Base-by-base conservation (phyloP, 2,329 filamentous ascomycete genomes). In the Trichoderma gracile region DNA sequence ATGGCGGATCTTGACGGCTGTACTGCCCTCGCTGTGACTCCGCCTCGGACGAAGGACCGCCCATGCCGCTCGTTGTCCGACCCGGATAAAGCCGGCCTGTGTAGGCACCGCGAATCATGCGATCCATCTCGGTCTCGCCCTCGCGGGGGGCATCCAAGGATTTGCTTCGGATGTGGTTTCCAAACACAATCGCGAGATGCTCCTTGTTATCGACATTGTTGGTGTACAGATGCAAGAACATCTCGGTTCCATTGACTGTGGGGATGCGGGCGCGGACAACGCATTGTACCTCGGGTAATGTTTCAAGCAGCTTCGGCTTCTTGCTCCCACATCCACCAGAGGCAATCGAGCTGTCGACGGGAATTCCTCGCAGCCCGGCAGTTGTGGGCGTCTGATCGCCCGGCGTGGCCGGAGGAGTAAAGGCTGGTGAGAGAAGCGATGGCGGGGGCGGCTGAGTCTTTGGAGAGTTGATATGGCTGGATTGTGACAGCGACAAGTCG, bases 111-210 rank as follows among this genome's bases (percentile, higher is more conserved):
- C 95, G 82, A 60, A 97, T 94, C 89, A 99, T 96, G 68, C 95
- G 88, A 74, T 95, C 91, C 80, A 91, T 86, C 76, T 96, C 91
- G 1, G 91, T 93, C 79, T 96, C 92, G 9, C 90, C 91, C 19
- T 88, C 85, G 27, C 89, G 80, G 49, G 85, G 84, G 15, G 87
- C 87, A 74, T 95, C 90, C 9, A 96, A 80, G 60, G 84, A 87
- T 77, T 83, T 76, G 80, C 87, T 86, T 75, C 95, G 85, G 69
- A 98, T 97, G 54, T 88, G 83, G 65, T 89, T 88, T 2, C 95
- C 95, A 76, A 99, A 99, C 0, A 99, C 95, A 73, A 99, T 98
- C 19, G 95, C 95, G 58, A 99, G 80, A 75, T 99, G 95, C 74
- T 99, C 95, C 78, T 99, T 99, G 69, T 89, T 91, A 76, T 99